Evolutionary conservation across 805 yeast species (phyloP), one percentile per base, ranked within the genome.

Genomic region (Candida easanensis): DNA sequence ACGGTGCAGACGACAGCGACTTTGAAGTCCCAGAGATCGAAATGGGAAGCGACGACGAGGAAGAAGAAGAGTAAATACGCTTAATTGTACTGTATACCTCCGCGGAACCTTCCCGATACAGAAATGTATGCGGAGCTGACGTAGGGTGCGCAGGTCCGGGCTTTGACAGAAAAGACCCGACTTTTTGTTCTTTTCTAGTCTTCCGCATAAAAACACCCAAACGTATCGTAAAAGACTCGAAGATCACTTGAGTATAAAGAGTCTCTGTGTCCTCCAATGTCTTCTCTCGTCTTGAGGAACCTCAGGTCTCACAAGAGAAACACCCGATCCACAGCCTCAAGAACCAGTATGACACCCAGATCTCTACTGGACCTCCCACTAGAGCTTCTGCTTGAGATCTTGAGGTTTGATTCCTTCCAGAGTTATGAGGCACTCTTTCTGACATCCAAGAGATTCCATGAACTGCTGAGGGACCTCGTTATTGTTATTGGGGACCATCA

Each of bases 11-110:
- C 21, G 67, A 61, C 15, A 68, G 74, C 16, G 81, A 77, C 49
- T 71, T 76, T 36, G 82, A 76, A 47, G 73, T 77, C 41, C 82
- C 82, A 6, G 64, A 59, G 14, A 63, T 71, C 41, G 69, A 53
- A 9, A 48, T 71, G 7, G 73, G 68, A 34, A 57, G 71, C 36
- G 76, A 62, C 8, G 33, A 30, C 19, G 30, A 26, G 23, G 76
- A 69, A 38, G 77, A 70, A 1, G 73, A 69, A 39, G 68, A 64
- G 17, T 68, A 36, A 30, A 14, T 4, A 4, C 19, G 19, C 6
- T 15, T 7, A n/a, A 5, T 15, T 6, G 4, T 19, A 30, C 19
- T 15, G 16, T 30, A 15, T 13, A 4, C 5, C 13, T 5, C 33
- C 17, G 5, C 18, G 4, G 5, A 10, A n/a, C n/a, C 11, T n/a